Base-by-base conservation (phyloP, 108 stramenopile species). In the Discostella stelligeroides region DNA sequence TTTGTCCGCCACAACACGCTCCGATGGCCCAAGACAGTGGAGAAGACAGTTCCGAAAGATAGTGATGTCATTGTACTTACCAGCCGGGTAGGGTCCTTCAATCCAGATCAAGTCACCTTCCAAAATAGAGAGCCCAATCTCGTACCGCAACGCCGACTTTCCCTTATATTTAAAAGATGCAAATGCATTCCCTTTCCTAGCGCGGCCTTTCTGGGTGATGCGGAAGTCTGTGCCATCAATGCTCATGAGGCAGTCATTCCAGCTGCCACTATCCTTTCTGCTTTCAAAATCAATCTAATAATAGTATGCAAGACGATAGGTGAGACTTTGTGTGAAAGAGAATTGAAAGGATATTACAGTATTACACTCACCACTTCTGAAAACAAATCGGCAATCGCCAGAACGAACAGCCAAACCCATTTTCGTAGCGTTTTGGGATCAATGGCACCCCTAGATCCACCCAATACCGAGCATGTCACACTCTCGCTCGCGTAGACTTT, bases 71-170 rank as follows among this genome's bases (percentile, higher is more conserved):
- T 37, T 13, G 9, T n/a, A n/a, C n/a, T n/a, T n/a, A n/a, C n/a
- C n/a, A n/a, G n/a, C n/a, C n/a, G n/a, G n/a, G n/a, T n/a, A 82
- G 15, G 72, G 66, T 8, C 72, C 81, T 51, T 73, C 62, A 17
- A 78, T 42, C 76, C 72, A 82, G 1, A 63, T 60, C 21, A 76
- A 71, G 28, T 72, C 29, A 13, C 75, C 75, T 13, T 37, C 66
- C 20, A 57, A 1, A 34, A 82, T 71, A 7, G 43, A 68, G 12
- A 82, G 46, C 48, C 57, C 71, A 25, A 82, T 23, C 48, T 77
- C 76, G 40, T 82, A 82, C 0, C 66, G 17, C 7, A 82, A 27
- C 7, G 45, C 81, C 1, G 76, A 68, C 45, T 72, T 72, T 0
- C 47, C 47, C 10, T 61, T 63, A 34, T 70, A 75, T 27, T 81